Conservation (phyloP, 495 filamentous ascomycete species). For the Aspergillus nidulans region DNA sequence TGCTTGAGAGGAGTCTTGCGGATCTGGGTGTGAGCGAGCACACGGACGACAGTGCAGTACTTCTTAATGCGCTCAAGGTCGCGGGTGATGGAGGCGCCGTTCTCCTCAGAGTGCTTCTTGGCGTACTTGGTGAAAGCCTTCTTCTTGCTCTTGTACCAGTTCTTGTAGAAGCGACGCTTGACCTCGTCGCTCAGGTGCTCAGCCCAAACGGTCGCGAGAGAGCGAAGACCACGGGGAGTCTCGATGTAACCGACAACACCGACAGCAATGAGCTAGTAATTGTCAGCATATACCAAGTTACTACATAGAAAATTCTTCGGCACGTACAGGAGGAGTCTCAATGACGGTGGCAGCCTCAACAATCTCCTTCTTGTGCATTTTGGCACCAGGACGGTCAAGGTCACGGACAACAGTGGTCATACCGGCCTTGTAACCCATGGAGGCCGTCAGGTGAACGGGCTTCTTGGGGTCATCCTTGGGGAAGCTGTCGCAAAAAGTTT, state of each 20-base stretch:
- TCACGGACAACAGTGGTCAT: conserved; percentile 99
- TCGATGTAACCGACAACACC: conserved; percentile 99
- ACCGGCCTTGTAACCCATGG: conserved; percentile 99
- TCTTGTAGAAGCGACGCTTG: conserved; percentile 99
- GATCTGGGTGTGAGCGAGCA: conserved; percentile 99
- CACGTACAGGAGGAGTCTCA: conserved; percentile 97
- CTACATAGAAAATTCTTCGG: neutral
- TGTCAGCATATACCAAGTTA: neutral
- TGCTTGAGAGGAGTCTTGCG: conserved; percentile 99
- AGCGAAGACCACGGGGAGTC: conserved; percentile 98
- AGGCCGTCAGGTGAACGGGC: conserved; percentile 96
- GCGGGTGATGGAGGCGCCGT: conserved; percentile 81
- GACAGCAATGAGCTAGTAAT: conserved; percentile 85
- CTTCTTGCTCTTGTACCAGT: conserved; percentile 99
- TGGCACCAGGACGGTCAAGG: conserved; percentile 97
- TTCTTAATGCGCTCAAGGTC: conserved; percentile 99
- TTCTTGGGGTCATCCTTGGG: conserved; percentile 99
- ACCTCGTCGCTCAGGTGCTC: conserved; percentile 98
- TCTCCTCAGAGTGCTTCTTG: conserved; percentile 97
- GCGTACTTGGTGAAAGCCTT: conserved; percentile 99
- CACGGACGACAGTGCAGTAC: conserved; percentile 99
- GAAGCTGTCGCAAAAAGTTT: conserved; percentile 64
- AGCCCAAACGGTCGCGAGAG: conserved; percentile 98
- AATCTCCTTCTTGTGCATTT: conserved; percentile 99
- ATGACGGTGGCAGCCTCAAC: conserved; percentile 99